Base-by-base conservation (phyloP, 768 basidiomycete genomes). In the Mycena venus region DNA sequence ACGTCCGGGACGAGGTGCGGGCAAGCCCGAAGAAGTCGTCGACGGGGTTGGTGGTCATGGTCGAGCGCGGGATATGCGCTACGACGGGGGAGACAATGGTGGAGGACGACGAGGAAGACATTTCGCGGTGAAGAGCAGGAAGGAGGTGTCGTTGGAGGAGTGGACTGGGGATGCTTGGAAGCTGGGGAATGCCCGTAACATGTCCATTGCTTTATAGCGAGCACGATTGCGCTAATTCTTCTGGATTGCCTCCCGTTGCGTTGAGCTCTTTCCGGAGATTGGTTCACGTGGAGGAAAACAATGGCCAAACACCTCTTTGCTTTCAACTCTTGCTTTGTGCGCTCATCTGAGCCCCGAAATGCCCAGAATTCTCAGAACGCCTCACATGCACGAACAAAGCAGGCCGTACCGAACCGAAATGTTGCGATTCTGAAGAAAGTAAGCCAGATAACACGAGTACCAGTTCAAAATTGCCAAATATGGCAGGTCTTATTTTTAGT, bases 11-110 rank as follows among this genome's bases (percentile, higher is more conserved):
- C 27, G 68, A 66, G 34, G 73, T 38, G 62, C 49, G 63, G 29
- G 73, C 38, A 40, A 60, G 85, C 49, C 86, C 85, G 66, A 87
- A 85, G 44, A 81, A 83, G 60, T 81, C 80, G 59, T 84, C 83
- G 29, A 82, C 78, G 17, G 81, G 81, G 73, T 80, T 80, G 36
- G 73, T 74, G 21, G 73, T 64, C n/a, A n/a, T n/a, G n/a, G n/a
- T n/a, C n/a, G n/a, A n/a, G 32, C 68, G 55, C 32, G 44, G 60
- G 17, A 58, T 27, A 61, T 60, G 58, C 36, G 58, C 58, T n/a
- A 38, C 58, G 58, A 38, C 34, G 32, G n/a, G 56, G 1, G 55
- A 31, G 31, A 38, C 58, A 38, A 40, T 15, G n/a, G 58, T 60
- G 55, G 14, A 29, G 8, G 56, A 58, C 10, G 56, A 38, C 23